phyloP scores from a whole-genome alignment of 345 rosid species.

The Gynandropsis gynandra region DNA sequence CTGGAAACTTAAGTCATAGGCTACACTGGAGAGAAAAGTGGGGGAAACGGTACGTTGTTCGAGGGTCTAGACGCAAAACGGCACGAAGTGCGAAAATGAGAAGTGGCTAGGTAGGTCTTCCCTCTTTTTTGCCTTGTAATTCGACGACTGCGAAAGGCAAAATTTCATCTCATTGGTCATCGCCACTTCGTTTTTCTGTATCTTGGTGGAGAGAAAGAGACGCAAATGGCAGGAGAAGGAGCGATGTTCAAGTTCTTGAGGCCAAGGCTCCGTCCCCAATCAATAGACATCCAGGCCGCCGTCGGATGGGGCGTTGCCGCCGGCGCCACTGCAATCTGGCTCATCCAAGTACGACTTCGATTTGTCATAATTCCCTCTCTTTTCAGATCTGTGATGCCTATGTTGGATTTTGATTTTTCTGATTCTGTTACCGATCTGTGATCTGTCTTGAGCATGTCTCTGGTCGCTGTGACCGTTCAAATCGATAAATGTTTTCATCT shows the following conservation, averaged over 20 bases:
- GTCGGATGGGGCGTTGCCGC: slow-evolving; percentile 87
- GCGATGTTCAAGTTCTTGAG: slow-evolving; percentile 40
- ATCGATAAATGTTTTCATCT: no score
- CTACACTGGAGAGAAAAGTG: neutral
- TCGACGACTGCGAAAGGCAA: neutral
- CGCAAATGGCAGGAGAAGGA: slow-evolving; percentile 47
- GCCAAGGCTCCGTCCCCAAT: slow-evolving; percentile 54
- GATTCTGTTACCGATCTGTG: slow-evolving; percentile 16
- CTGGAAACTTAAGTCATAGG: neutral
- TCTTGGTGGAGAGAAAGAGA: slow-evolving; percentile 22
- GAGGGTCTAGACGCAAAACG: neutral
- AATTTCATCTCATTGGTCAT: slow-evolving; percentile 16
- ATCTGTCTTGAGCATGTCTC: slow-evolving; percentile 8
- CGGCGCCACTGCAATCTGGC: slow-evolving; percentile 53
- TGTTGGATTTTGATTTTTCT: slow-evolving; percentile 3
- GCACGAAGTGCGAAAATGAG: slow-evolving; percentile 14
- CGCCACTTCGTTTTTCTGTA: slow-evolving; percentile 11
- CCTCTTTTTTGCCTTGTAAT: slow-evolving; percentile 9
- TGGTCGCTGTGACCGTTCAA: neutral
- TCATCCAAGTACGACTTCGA: slow-evolving; percentile 51
- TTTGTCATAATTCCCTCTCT: neutral
- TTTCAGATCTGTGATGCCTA: slow-evolving; percentile 5
- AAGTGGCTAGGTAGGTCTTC: slow-evolving; percentile 26
- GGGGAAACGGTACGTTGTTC: slow-evolving; percentile 14
- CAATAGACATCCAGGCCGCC: slow-evolving; percentile 58